Conservation (phyloP, 164 flowering plant genomes). For the Vitis amurensis region DNA sequence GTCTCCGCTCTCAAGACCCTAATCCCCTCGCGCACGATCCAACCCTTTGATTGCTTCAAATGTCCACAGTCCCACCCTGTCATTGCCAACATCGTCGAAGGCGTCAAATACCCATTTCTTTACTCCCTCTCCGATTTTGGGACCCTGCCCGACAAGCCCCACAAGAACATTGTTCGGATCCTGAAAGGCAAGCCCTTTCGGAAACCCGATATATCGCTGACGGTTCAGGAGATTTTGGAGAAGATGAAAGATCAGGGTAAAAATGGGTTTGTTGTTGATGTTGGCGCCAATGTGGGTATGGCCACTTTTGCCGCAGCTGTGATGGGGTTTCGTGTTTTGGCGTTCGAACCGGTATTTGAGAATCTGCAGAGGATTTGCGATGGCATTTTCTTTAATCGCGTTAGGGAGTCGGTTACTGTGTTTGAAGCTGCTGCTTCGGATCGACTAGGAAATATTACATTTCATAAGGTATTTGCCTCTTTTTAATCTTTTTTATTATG, state of each 20-base stretch:
- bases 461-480: conserved; percentile 68
- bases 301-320: conserved; percentile 93
- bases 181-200: conserved; percentile 83
- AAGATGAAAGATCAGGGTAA: conserved; percentile 36
- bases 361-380: conserved; percentile 97
- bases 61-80: conserved; percentile 82
- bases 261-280: conserved; percentile 75
- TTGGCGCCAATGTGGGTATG: conserved; percentile 98
- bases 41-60: conserved; percentile 73
- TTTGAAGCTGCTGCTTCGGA: conserved; percentile 96
- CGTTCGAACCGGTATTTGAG: conserved; percentile 96
- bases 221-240: conserved; percentile 60
- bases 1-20: conserved; percentile 19
- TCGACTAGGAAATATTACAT: conserved; percentile 76
- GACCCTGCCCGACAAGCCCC: conserved; percentile 79
- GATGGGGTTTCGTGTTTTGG: conserved; percentile 87
- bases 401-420: conserved; percentile 57
- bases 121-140: conserved; percentile 91
- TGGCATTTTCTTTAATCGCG: conserved; percentile 83
- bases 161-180: conserved; percentile 75
- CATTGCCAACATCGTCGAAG: conserved; percentile 86
- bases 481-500: not conserved
- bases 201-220: conserved; percentile 70
- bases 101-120: conserved; percentile 70
- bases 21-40: conserved; percentile 22